Conservation (phyloP, 2,329 filamentous ascomycete species). For the Diplodia seriata region DNA sequence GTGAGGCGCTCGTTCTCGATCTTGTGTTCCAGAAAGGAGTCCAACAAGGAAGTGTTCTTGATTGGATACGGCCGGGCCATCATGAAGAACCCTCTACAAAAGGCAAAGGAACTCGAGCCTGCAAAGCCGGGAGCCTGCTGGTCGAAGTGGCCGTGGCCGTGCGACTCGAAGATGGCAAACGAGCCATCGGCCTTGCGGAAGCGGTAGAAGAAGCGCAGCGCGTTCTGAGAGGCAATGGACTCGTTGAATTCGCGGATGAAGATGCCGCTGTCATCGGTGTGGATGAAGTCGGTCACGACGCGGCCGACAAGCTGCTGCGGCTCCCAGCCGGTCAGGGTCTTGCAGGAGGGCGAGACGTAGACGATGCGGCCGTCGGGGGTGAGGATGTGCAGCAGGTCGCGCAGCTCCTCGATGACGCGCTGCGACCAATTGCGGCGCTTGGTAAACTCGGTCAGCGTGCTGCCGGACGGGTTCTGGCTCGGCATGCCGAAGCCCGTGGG, state of each 20-base stretch:
- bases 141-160: slow-evolving; percentile 88
- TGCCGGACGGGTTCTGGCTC: slow-evolving; percentile 53
- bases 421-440: slow-evolving; percentile 82
- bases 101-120: slow-evolving; percentile 60
- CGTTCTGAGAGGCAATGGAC: slow-evolving; percentile 80
- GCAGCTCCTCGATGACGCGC: slow-evolving; percentile 86
- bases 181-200: slow-evolving; percentile 76
- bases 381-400: slow-evolving; percentile 86
- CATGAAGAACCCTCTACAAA: slow-evolving; percentile 91
- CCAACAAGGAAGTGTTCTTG: slow-evolving; percentile 81
- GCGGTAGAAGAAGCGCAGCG: slow-evolving; percentile 84
- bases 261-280: slow-evolving; percentile 81
- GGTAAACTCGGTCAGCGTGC: slow-evolving; percentile 69
- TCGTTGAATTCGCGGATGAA: slow-evolving; percentile 90
- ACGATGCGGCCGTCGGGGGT: slow-evolving; percentile 83
- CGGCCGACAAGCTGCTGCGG: slow-evolving; percentile 73
- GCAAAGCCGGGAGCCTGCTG: slow-evolving; percentile 69
- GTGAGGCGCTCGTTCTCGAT: slow-evolving; percentile 90
- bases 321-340: slow-evolving; percentile 76
- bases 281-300: slow-evolving; percentile 82
- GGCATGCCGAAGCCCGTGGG: slow-evolving; percentile 61
- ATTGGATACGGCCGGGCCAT: slow-evolving; percentile 90
- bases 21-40: slow-evolving; percentile 95
- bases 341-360: slow-evolving; percentile 83
- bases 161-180: slow-evolving; percentile 86